These are phyloP conservation scores for Schrenkiella parvula DNA, from an alignment of 345 rosid species.

Conservation along the genomic window DNA sequence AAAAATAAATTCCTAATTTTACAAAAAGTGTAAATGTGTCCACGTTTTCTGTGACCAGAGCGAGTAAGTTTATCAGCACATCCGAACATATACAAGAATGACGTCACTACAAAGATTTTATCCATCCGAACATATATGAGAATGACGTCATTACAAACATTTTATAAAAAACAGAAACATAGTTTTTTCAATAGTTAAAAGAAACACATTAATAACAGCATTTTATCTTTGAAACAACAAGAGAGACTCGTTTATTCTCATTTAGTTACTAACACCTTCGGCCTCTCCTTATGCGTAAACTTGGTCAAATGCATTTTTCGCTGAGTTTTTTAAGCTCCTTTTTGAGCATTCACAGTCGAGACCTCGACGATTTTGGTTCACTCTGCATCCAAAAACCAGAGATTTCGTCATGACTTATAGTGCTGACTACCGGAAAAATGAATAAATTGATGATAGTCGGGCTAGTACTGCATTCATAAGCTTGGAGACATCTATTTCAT, in stretches of 20 bases:
- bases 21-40: background rate
- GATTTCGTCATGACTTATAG: background rate
- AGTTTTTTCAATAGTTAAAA: background rate
- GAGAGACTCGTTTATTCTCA: conserved; percentile 21
- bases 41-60: background rate
- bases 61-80: background rate
- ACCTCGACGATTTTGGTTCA: conserved; percentile 23
- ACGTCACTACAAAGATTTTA: background rate
- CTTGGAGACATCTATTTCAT: background rate
- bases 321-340: background rate
- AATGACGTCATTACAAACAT: background rate
- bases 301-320: background rate
- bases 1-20: background rate
- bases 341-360: conserved; percentile 20
- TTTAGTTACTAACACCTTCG: background rate
- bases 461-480: background rate
- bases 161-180: background rate
- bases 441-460: background rate
- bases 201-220: background rate
- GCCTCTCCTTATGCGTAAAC: conserved; percentile 3
- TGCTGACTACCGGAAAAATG: background rate
- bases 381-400: conserved; percentile 23
- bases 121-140: background rate
- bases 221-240: background rate
- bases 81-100: background rate